These are phyloP conservation scores for Zygosaccharomyces gambellarensis DNA, from an alignment of 805 yeast species.

Conservation along the genomic window DNA sequence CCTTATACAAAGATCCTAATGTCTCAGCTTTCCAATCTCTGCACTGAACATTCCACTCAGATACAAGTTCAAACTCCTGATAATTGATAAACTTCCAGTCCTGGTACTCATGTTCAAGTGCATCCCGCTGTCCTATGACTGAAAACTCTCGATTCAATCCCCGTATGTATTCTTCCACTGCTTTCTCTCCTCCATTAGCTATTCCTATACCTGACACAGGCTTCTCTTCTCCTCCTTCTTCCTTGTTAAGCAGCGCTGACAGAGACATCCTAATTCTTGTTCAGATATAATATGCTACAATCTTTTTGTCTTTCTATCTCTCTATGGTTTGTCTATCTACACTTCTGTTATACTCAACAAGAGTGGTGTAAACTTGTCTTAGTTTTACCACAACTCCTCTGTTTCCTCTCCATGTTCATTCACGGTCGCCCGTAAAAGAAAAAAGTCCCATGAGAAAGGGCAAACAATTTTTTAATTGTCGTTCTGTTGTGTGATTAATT, in stretches of 20 bases:
- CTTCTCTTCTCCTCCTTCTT: constrained; percentile 16
- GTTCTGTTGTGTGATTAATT: constrained; percentile 1
- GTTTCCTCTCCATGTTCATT: constrained; percentile 2
- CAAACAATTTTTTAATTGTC: constrained; percentile 3
- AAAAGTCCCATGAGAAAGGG: constrained; percentile 4
- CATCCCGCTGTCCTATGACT: constrained; percentile 22
- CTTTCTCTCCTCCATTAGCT: not conserved
- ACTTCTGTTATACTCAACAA: not conserved
- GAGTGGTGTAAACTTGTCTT: constrained; percentile 5
- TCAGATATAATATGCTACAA: too few relatives aligned
- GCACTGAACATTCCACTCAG: constrained; percentile 32
- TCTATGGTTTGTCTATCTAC: not conserved
- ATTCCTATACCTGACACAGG: too few relatives aligned
- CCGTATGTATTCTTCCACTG: constrained; percentile 14
- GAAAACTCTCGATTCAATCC: constrained; percentile 21
- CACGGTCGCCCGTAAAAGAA: constrained; percentile 8
- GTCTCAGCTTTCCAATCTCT: constrained; percentile 23
- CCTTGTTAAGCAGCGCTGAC: constrained; percentile 29
- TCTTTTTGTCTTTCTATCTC: too few relatives aligned
- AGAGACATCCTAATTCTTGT: constrained; percentile 22
- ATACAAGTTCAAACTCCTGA: constrained; percentile 36
- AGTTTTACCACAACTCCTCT: constrained; percentile 4
- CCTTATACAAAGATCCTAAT: constrained; percentile 17
- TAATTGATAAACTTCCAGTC: constrained; percentile 35
- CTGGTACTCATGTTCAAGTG: constrained; percentile 27